A percentile compares a stretch with the other conserved stretches of the same genome.
Evolutionary conservation across 163 green algal genomes (phyloP).

Genomic region (Coccomyxa subellipsoidea): DNA sequence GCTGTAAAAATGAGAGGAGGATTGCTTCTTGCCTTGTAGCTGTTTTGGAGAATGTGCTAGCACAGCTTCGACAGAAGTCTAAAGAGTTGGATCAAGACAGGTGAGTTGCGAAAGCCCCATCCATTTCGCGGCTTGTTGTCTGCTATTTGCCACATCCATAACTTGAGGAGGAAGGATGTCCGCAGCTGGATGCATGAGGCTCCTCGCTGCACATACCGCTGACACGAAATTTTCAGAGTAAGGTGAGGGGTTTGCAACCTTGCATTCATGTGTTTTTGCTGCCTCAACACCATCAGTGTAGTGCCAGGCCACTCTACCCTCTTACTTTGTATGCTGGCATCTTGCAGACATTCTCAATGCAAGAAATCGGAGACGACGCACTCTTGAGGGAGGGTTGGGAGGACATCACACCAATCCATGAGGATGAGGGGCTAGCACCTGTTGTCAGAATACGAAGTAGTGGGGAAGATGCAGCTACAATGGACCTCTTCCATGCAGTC

Average conservation of each 20-base stretch:
- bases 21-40: not conserved
- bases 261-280: too few relatives aligned
- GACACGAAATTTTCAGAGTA: not conserved
- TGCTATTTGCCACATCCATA: not conserved
- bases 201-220: not conserved
- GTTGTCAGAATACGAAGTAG: slow-evolving; percentile 60
- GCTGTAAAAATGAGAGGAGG: not conserved
- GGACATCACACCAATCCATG: not conserved
- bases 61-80: not conserved
- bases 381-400: not conserved
- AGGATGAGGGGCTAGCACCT: not conserved
- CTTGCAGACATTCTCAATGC: not conserved
- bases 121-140: not conserved
- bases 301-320: too few relatives aligned
- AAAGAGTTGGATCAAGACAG: not conserved
- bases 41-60: not conserved
- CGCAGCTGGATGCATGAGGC: not conserved
- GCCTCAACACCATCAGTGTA: too few relatives aligned
- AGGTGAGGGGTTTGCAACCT: not conserved
- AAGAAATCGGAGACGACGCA: not conserved
- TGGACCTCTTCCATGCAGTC: slow-evolving; percentile 60
- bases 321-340: too few relatives aligned
- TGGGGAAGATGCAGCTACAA: slow-evolving; percentile 37
- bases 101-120: not conserved
- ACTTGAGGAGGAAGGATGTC: not conserved